Evolutionary conservation across 495 filamentous ascomycete species (phyloP).

Genomic region (Aspergillus saccharolyticus): DNA sequence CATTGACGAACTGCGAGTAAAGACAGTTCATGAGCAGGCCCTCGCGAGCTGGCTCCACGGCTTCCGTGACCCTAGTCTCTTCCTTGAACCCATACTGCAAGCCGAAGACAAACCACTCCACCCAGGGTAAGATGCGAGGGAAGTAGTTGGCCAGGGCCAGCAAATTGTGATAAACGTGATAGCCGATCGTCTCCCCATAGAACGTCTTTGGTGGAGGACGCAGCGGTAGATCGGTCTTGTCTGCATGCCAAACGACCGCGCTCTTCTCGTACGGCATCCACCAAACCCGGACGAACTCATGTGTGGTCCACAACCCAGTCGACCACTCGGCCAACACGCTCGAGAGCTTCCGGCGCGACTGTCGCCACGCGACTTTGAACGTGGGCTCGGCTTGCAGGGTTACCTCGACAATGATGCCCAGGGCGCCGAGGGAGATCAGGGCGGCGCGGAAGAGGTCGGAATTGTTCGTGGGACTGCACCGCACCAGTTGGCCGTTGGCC

Average conservation of each 20-base stretch:
- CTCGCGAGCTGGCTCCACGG: constrained; percentile 70
- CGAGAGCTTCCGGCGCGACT: constrained; percentile 64
- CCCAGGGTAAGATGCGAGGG: constrained; percentile 72
- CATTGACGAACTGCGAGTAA: constrained; percentile 94
- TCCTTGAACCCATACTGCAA: constrained; percentile 85
- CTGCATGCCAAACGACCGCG: constrained; percentile 82
- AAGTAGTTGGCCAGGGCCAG: constrained; percentile 73
- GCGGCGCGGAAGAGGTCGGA: constrained; percentile 81
- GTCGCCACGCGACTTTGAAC: constrained; percentile 80
- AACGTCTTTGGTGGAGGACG: constrained; percentile 53
- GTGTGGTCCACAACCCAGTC: constrained; percentile 68
- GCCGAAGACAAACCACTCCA: constrained; percentile 93
- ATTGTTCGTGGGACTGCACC: constrained; percentile 68
- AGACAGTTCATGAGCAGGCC: constrained; percentile 94
- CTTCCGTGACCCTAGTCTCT: constrained; percentile 59
- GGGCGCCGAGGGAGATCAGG: constrained; percentile 77
- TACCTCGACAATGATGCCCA: constrained; percentile 87
- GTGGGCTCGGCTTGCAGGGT: constrained; percentile 70
- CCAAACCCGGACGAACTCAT: constrained; percentile 91
- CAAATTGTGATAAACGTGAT: constrained; percentile 82
- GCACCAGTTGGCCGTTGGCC: constrained; percentile 69
- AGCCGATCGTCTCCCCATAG: constrained; percentile 77
- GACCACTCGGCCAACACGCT: constrained; percentile 70
- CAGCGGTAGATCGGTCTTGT: constrained; percentile 57
- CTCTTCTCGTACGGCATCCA: constrained; percentile 90